Evolutionary conservation across 2,329 filamentous ascomycete genomes (phyloP).

Genomic region (Aspergillus flavus): DNA sequence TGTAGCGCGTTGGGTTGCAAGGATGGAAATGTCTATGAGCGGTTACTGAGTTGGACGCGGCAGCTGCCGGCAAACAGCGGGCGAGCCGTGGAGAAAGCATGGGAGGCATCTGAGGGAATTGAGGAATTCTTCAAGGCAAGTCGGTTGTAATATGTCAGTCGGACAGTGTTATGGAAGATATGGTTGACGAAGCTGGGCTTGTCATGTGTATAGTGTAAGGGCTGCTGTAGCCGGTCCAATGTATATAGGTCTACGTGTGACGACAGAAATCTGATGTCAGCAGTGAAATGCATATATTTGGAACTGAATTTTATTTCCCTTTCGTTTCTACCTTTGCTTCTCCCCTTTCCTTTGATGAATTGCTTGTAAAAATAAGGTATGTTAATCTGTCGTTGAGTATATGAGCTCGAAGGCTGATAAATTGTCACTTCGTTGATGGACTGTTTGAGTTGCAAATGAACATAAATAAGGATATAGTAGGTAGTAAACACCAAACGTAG

Average conservation of each 20-base stretch:
- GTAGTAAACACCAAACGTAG: background rate
- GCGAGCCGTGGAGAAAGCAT: background rate
- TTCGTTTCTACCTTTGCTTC: background rate
- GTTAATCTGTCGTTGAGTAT: background rate
- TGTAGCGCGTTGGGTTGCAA: conserved; percentile 9
- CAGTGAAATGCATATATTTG: background rate
- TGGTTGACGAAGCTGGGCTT: background rate
- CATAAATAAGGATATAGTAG: background rate
- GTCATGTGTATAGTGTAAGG: background rate
- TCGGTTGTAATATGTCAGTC: background rate
- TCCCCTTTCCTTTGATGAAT: background rate
- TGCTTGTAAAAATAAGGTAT: background rate
- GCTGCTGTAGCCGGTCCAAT: background rate
- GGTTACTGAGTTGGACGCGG: conserved; percentile 7
- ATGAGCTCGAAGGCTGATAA: background rate
- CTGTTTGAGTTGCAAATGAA: background rate
- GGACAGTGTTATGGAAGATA: background rate
- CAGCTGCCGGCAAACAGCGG: conserved; percentile 7
- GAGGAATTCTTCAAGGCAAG: conserved; percentile 6
- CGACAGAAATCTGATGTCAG: background rate
- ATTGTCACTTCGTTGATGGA: background rate
- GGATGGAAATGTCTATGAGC: conserved; percentile 11
- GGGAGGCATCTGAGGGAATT: background rate
- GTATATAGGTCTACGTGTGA: background rate
- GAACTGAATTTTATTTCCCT: background rate